A percentile compares a stretch with the other conserved stretches of the same genome.
Evolutionary conservation across 108 stramenopile species (phyloP).

Genomic region (Nannochloropsis salina): DNA sequence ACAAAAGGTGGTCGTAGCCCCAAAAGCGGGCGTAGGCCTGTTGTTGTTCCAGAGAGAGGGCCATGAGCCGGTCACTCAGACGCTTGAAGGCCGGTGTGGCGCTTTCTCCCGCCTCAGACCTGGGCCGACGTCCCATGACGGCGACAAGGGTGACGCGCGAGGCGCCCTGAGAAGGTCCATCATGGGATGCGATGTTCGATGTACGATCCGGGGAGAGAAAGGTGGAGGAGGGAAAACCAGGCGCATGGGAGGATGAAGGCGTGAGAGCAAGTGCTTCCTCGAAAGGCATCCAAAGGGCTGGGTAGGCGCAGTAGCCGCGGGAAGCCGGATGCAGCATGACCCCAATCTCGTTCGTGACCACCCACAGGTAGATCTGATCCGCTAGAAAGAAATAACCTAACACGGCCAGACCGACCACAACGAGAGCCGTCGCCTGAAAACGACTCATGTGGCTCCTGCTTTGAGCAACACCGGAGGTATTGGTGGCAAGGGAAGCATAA

Average conservation of each 20-base stretch:
- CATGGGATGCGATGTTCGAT: not conserved
- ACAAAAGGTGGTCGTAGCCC: not conserved
- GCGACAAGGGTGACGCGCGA: not conserved
- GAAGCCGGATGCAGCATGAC: not conserved
- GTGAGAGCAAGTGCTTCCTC: not conserved
- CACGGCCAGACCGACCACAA: not conserved
- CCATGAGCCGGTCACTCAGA: not conserved
- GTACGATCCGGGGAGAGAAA: not conserved
- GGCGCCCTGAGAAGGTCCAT: too few relatives aligned
- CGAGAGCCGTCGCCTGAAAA: not conserved
- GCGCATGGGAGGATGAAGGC: not conserved
- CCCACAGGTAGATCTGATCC: slow-evolving; percentile 4
- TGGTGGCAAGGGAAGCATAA: not conserved
- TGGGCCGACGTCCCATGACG: not conserved
- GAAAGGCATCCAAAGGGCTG: not conserved
- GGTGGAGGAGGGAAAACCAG: not conserved
- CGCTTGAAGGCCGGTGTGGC: not conserved
- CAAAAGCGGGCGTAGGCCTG: not conserved
- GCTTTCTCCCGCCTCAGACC: not conserved
- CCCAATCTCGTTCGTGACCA: not conserved
- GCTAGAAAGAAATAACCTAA: slow-evolving; percentile 1
- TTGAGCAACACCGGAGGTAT: not conserved
- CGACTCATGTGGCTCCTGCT: not conserved
- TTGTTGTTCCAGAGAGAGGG: slow-evolving; percentile 1
- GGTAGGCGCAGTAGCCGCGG: not conserved